Evolutionary conservation across 257 asterid species (phyloP), one percentile per base, ranked within the genome.

Genomic region (Agastache rugosa): DNA sequence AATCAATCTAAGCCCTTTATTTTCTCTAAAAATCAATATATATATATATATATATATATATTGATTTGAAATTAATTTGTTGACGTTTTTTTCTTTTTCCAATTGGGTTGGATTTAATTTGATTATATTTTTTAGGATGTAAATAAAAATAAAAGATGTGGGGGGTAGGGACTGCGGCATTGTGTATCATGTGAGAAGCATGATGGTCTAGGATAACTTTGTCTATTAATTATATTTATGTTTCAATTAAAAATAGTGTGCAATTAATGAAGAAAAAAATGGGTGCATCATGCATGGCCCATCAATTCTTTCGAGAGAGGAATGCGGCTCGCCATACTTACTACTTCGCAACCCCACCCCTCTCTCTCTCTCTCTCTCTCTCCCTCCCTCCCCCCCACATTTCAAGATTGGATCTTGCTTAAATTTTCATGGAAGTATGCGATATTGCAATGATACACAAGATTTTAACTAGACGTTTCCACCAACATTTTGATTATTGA

Each of bases 131-230:
- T 1, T 1, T n/a, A 6, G 54, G 69, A 16, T 27, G 48, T 59
- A 45, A 42, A 17, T 51, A 0, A 23, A 35, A 20, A 31, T 35
- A 3, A 15, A 22, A 10, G 31, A 41, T 64, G 41, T 47, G 70
- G 56, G 54, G 53, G 47, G 61, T 22, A 60, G 83, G 78, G 72
- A 73, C 69, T 39, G 45, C 67, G 65, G 63, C 55, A 54, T 70
- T 75, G 84, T 62, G 72, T 62, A 63, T 67, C 89, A 87, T 81
- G 92, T 87, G 92, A 83, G 78, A 63, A 60, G 72, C 78, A 87
- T 80, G 79, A 85, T 87, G 87, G 85, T 75, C 75, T 75, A 82
- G 66, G 77, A 63, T 71, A 75, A 77, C 71, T 34, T 61, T 77
- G 80, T 78, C 81, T 65, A 37, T 47, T 44, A n/a, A 11, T 47